A percentile compares a stretch with the other conserved stretches of the same genome.
Conservation (phyloP, 2,329 filamentous ascomycete genomes). For the Neofusicoccum ribis region DNA sequence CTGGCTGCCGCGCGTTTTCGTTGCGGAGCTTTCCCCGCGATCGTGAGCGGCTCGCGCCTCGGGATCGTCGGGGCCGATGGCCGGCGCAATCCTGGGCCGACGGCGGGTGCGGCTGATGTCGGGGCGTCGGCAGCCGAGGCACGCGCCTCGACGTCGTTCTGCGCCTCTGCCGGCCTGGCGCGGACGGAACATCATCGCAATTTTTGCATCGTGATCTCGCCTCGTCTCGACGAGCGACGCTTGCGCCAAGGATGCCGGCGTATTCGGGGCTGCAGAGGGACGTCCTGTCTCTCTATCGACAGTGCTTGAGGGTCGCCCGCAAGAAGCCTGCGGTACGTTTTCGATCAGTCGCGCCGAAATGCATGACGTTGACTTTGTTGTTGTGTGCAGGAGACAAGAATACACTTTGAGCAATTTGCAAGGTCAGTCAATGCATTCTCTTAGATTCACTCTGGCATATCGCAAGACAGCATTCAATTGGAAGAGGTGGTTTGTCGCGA, state of each 20-base stretch:
- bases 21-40: constrained; percentile 2
- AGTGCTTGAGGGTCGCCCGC: constrained; percentile 77
- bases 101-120: not conserved
- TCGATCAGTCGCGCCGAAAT: constrained; percentile 38
- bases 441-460: not conserved
- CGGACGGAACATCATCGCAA: not conserved
- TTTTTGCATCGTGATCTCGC: not conserved
- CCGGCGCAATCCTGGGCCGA: constrained; percentile 6
- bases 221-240: not conserved
- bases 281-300: constrained; percentile 81
- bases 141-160: not conserved
- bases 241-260: constrained; percentile 41
- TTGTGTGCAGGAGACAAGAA: constrained; percentile 51
- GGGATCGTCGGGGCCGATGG: constrained; percentile 1
- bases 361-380: constrained; percentile 22
- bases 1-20: too few species aligned
- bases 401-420: constrained; percentile 64
- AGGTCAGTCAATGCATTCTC: constrained; percentile 48
- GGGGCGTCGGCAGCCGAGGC: not conserved
- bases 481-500: too few species aligned
- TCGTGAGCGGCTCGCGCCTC: not conserved
- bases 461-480: not conserved
- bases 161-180: too few species aligned
- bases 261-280: constrained; percentile 89
- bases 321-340: constrained; percentile 72